Evolutionary conservation across 768 basidiomycete genomes (phyloP).

Genomic region (Piloderma croceum): DNA sequence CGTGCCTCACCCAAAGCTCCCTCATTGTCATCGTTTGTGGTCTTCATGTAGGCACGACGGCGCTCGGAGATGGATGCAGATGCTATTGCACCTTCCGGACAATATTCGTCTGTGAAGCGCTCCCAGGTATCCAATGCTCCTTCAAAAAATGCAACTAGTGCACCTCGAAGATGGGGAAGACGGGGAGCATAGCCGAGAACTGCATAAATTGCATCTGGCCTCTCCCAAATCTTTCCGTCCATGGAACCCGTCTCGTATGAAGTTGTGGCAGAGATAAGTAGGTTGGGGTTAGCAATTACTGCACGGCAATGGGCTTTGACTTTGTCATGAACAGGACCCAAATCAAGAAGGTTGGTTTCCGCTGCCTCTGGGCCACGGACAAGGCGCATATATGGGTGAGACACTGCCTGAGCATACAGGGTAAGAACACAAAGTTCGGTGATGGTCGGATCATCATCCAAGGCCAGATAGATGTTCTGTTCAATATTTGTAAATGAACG

Average conservation of each 20-base stretch:
- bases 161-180: constrained; percentile 9
- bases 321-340: constrained; percentile 16
- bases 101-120: constrained; percentile 11
- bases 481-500: constrained; percentile 22
- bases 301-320: constrained; percentile 10
- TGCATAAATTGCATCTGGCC: constrained; percentile 6
- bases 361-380: constrained; percentile 17
- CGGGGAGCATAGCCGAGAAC: constrained; percentile 4
- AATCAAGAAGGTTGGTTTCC: constrained; percentile 17
- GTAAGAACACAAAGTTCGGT: constrained; percentile 21
- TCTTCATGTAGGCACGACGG: constrained; percentile 3
- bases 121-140: constrained; percentile 11
- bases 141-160: constrained; percentile 13
- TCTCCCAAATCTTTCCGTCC: constrained; percentile 10
- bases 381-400: constrained; percentile 21
- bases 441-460: constrained; percentile 21
- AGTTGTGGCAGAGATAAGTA: constrained; percentile 12
- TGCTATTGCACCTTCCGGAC: constrained; percentile 11
- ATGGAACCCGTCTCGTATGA: constrained; percentile 8
- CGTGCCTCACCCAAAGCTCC: constrained; percentile 8
- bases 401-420: constrained; percentile 16
- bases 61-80: constrained; percentile 1
- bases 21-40: constrained; percentile 13
- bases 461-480: constrained; percentile 17
- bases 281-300: constrained; percentile 16